phyloP scores from a whole-genome alignment of 1,139 yeast genomes.

The Ogataea hybrid region DNA sequence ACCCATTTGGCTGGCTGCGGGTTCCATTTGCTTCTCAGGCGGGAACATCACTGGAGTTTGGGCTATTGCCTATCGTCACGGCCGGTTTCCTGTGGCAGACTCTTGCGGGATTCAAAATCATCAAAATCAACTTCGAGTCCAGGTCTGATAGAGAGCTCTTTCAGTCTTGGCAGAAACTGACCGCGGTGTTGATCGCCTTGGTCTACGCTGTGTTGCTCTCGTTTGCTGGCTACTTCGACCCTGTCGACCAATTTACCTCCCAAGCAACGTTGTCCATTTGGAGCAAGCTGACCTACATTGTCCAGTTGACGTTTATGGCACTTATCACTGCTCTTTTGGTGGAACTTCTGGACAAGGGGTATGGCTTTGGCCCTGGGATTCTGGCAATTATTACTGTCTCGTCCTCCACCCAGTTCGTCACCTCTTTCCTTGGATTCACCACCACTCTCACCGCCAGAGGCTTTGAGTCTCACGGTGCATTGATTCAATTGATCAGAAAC shows the following conservation, averaged over 20 bases:
- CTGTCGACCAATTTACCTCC: constrained; percentile 33
- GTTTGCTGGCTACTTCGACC: constrained; percentile 68
- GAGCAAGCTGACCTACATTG: constrained; percentile 48
- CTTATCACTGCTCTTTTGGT: constrained; percentile 59
- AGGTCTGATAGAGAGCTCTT: constrained; percentile 78
- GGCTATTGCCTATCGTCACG: constrained; percentile 56
- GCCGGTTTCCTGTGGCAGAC: constrained; percentile 80
- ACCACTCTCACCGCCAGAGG: constrained; percentile 51
- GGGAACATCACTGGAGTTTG: constrained; percentile 77
- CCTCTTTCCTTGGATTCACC: constrained; percentile 68
- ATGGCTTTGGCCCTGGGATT: constrained; percentile 84
- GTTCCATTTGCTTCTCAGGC: constrained; percentile 75
- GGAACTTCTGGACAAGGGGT: constrained; percentile 86
- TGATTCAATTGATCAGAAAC: constrained; percentile 59
- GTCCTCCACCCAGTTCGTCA: constrained; percentile 63
- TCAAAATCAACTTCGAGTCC: constrained; percentile 72
- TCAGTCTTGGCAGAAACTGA: constrained; percentile 80
- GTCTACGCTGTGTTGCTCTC: constrained; percentile 53
- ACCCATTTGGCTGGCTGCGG: constrained; percentile 73
- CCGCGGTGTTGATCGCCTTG: constrained; percentile 58
- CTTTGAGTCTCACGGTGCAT: constrained; percentile 69
- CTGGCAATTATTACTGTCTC: constrained; percentile 66
- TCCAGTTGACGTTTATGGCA: constrained; percentile 68
- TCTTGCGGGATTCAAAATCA: constrained; percentile 67
- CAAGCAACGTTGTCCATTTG: constrained; percentile 27